Evolutionary conservation across 345 rosid genomes (phyloP), one percentile per base, ranked within the genome.

Genomic region (Adansonia digitata): DNA sequence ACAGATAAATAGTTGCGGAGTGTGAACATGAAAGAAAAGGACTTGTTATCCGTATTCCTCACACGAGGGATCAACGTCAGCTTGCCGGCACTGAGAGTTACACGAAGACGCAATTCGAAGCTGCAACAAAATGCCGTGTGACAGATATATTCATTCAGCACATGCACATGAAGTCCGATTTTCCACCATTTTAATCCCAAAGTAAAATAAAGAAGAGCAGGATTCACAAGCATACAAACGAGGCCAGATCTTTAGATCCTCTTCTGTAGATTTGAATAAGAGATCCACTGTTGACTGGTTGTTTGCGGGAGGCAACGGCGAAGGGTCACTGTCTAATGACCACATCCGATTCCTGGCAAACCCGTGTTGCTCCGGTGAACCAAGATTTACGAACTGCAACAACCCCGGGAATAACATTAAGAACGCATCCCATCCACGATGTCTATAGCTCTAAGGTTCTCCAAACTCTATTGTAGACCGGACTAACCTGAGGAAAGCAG

Each of bases 31-130:
- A 92, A 94, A 31, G 94, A 87, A 88, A 92, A 94, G 69, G 91
- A 80, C 85, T 85, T 94, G 81, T 63, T 85, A 81, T 92, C 97
- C 14, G 86, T 90, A 83, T 94, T 92, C 82, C 97, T 88, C 84
- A 94, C 97, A 64, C 97, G 97, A 56, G 98, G 93, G 79, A 89
- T 91, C 87, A 94, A 51, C 75, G 89, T 89, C 78, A 94, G 90
- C 85, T 91, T 92, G 78, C 95, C 94, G 72, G 88, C 82, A 78
- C 89, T 78, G 49, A 94, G 83, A 76, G 95, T 73, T 77, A 92
- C 57, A 72, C 97, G 97, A 77, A 94, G 88, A 64, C 95, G 92
- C 81, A 94, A 82, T 84, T 94, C 97, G 66, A 92, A 94, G 85
- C 98, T 94, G 93, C 82, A 45, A 57, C n/a, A n/a, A 74, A 66